Conservation (phyloP, 768 basidiomycete genomes). For the Kwoniella sp. region DNA sequence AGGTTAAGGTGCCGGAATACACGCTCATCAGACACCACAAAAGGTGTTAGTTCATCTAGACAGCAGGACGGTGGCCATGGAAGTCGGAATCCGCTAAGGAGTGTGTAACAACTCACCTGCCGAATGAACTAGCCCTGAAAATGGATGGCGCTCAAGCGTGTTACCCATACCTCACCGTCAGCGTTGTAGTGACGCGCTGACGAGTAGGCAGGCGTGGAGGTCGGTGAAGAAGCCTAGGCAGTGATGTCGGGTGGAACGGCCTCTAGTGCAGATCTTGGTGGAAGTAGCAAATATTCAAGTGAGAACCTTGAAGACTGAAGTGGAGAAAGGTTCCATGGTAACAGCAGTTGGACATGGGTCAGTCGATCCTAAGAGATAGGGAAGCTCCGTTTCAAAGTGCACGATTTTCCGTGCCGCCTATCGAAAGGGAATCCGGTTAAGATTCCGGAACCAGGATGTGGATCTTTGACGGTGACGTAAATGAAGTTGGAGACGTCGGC, state of each 20-base stretch:
- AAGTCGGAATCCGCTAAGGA: constrained; percentile 83
- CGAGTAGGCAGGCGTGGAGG: constrained; percentile 66
- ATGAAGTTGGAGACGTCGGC: constrained; percentile 66
- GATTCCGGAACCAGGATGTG: constrained; percentile 75
- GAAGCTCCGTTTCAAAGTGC: constrained; percentile 72
- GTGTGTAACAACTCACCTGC: constrained; percentile 88
- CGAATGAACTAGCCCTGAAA: constrained; percentile 89
- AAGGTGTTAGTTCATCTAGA: constrained; percentile 85
- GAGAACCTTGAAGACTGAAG: constrained; percentile 85
- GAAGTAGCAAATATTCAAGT: constrained; percentile 87
- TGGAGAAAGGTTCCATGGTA: constrained; percentile 86
- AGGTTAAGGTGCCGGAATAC: constrained; percentile 68
- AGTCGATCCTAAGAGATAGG: constrained; percentile 81
- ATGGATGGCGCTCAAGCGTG: constrained; percentile 86
- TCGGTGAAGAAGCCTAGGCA: constrained; percentile 76
- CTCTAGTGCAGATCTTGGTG: constrained; percentile 85
- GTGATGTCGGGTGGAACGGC: constrained; percentile 72
- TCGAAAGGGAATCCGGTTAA: constrained; percentile 79
- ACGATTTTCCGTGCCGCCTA: constrained; percentile 67
- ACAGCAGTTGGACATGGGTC: constrained; percentile 84
- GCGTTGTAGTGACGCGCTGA: constrained; percentile 67
- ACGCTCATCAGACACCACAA: constrained; percentile 83
- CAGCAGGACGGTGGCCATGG: constrained; percentile 86
- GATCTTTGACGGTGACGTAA: constrained; percentile 65
- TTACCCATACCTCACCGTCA: constrained; percentile 81